Conservation (phyloP, 1,284 basidiomycete genomes). For the Trametes versicolor region DNA sequence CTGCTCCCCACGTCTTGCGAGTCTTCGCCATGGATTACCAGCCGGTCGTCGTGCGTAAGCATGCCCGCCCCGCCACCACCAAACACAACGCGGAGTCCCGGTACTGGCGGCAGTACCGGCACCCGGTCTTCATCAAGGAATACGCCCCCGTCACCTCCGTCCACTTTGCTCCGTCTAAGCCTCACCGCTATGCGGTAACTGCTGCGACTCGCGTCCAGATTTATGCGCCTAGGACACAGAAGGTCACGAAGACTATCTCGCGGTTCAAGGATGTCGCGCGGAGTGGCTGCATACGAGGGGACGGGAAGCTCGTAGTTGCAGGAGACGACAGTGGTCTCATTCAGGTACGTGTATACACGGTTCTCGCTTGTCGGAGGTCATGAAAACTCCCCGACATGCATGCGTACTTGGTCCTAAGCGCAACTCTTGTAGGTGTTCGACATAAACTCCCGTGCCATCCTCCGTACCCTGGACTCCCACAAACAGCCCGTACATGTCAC, state of each 20-base stretch:
- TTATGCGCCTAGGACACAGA: slow-evolving; percentile 95
- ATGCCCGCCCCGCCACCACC: slow-evolving; percentile 62
- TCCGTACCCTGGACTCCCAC: slow-evolving; percentile 92
- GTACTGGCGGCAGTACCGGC: slow-evolving; percentile 85
- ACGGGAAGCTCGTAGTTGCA: slow-evolving; percentile 95
- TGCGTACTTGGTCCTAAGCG: slow-evolving; percentile 27
- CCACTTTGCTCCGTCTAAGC: slow-evolving; percentile 87
- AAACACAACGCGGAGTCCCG: slow-evolving; percentile 77
- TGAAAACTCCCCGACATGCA: neutral
- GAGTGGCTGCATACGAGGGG: slow-evolving; percentile 86
- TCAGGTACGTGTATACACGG: slow-evolving; percentile 65
- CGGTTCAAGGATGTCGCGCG: slow-evolving; percentile 97
- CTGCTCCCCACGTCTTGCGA: neutral
- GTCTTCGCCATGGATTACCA: slow-evolving; percentile 74
- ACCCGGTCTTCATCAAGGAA: slow-evolving; percentile 93
- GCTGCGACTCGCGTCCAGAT: slow-evolving; percentile 95
- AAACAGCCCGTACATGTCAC: slow-evolving; percentile 96
- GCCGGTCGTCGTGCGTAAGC: slow-evolving; percentile 72
- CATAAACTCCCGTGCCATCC: slow-evolving; percentile 92
- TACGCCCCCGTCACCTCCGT: slow-evolving; percentile 94
- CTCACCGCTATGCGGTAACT: slow-evolving; percentile 95
- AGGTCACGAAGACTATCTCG: slow-evolving; percentile 95
- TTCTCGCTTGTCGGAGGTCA: neutral
- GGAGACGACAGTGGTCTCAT: slow-evolving; percentile 95
- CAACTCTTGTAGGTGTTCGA: slow-evolving; percentile 82